Evolutionary conservation across 2,329 filamentous ascomycete genomes (phyloP), one percentile per base, ranked within the genome.

Genomic region (Xylariaceae sp.): DNA sequence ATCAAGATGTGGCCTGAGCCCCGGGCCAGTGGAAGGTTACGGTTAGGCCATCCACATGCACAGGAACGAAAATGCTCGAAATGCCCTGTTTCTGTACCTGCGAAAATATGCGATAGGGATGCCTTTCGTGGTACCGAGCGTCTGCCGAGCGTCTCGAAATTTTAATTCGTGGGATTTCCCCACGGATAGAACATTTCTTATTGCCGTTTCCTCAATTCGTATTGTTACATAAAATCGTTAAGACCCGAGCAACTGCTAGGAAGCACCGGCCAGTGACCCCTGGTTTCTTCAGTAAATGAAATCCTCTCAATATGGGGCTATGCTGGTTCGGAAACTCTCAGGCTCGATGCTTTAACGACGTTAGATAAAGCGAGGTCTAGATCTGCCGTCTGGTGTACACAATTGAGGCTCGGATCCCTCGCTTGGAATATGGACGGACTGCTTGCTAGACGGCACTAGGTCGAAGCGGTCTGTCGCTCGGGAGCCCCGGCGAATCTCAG

Each of bases 341-440:
- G n/a, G n/a, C n/a, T n/a, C n/a, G n/a, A n/a, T n/a, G n/a, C n/a
- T n/a, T n/a, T n/a, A n/a, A n/a, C n/a, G n/a, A n/a, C n/a, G n/a
- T n/a, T n/a, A n/a, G n/a, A n/a, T n/a, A n/a, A n/a, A 16, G 24
- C 32, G 41, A 50, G 42, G 42, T 39, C 43, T 52, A 48, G 53
- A 52, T 40, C 29, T 24, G 35, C 13, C 36, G 41, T 41, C 37
- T 39, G 23, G 33, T 32, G 43, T 33, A 41, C 42, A 44, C 26
- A 10, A 48, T 42, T 39, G 53, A 51, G 36, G 24, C 53, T 37
- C 52, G n/a, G n/a, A 36, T 55, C 27, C 11, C 9, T 11, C 40
- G 33, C 35, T n/a, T n/a, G n/a, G 11, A 21, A n/a, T 23, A 32
- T 23, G 20, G 5, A 21, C 15, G 15, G 7, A 9, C 27, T 11